These are phyloP conservation scores for Monosporozyma siamensis DNA, from an alignment of 805 yeast genomes.

Conservation along the genomic window DNA sequence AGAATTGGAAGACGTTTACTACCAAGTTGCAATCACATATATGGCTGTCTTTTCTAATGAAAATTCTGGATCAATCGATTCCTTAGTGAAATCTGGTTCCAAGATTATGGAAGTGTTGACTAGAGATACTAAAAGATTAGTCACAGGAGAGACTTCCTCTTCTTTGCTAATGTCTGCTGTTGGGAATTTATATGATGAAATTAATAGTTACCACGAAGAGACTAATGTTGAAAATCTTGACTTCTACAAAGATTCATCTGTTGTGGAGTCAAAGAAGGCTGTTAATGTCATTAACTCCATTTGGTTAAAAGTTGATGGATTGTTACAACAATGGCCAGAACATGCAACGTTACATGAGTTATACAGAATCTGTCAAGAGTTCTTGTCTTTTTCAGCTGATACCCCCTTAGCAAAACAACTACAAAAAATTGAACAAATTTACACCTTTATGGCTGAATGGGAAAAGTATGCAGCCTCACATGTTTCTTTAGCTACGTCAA, in stretches of 20 bases:
- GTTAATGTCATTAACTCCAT: constrained; percentile 39
- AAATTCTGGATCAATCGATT: constrained; percentile 12
- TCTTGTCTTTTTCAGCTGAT: constrained; percentile 47
- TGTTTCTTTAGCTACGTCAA: constrained; percentile 49
- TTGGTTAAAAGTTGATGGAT: constrained; percentile 35
- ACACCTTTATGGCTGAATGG: constrained; percentile 82
- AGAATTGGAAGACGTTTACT: constrained; percentile 40
- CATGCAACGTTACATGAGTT: constrained; percentile 79
- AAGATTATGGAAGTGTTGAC: constrained; percentile 25
- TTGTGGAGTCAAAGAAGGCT: constrained; percentile 53
- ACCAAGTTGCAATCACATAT: constrained; percentile 41
- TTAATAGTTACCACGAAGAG: constrained; percentile 22
- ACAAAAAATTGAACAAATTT: constrained; percentile 78
- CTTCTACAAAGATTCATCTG: constrained; percentile 58
- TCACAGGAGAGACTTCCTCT: constrained; percentile 18
- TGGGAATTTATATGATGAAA: constrained; percentile 28
- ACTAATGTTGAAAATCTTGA: constrained; percentile 28
- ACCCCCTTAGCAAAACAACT: constrained; percentile 72
- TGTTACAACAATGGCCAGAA: constrained; percentile 81
- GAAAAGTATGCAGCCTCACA: constrained; percentile 80
- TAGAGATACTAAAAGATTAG: constrained; percentile 16
- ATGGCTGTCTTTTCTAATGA: constrained; percentile 33
- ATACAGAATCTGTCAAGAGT: constrained; percentile 53
- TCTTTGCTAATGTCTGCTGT: constrained; percentile 32
- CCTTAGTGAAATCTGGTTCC: constrained; percentile 37